Evolutionary conservation across 2,329 filamentous ascomycete species (phyloP).

Genomic region (Aspergillus tubingensis): DNA sequence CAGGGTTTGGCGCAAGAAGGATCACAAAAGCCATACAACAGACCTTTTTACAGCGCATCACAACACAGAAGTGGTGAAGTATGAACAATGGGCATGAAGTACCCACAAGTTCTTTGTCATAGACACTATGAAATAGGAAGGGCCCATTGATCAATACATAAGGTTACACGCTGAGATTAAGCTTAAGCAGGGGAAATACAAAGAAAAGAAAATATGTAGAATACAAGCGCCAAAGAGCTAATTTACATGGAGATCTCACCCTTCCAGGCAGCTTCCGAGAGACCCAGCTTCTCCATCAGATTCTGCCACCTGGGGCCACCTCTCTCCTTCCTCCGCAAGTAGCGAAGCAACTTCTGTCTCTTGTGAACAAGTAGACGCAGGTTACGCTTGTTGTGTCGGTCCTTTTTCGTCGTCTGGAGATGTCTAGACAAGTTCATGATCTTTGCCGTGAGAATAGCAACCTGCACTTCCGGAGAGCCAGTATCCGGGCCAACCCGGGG

Average conservation of each 20-base stretch:
- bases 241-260: slow-evolving; percentile 76
- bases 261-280: slow-evolving; percentile 87
- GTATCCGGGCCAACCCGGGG: slow-evolving; percentile 86
- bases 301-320: slow-evolving; percentile 89
- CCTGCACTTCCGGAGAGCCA: slow-evolving; percentile 95
- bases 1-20: too few species aligned
- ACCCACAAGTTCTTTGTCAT: not conserved
- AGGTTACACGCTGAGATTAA: slow-evolving; percentile 22
- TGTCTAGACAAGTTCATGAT: slow-evolving; percentile 78
- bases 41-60: not conserved
- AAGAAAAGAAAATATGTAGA: slow-evolving; percentile 10
- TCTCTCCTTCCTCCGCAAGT: slow-evolving; percentile 84
- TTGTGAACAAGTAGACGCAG: slow-evolving; percentile 81
- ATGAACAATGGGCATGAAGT: not conserved
- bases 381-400: slow-evolving; percentile 94
- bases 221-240: slow-evolving; percentile 17
- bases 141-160: slow-evolving; percentile 1
- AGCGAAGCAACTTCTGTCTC: slow-evolving; percentile 83
- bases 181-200: slow-evolving; percentile 9
- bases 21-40: too few species aligned
- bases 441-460: slow-evolving; percentile 91
- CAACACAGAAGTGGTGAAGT: not conserved
- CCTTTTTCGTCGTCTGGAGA: slow-evolving; percentile 71
- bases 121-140: not conserved
- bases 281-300: slow-evolving; percentile 77